Evolutionary conservation across 2,329 filamentous ascomycete genomes (phyloP).

Genomic region (Arthrobotrys entomopaga): DNA sequence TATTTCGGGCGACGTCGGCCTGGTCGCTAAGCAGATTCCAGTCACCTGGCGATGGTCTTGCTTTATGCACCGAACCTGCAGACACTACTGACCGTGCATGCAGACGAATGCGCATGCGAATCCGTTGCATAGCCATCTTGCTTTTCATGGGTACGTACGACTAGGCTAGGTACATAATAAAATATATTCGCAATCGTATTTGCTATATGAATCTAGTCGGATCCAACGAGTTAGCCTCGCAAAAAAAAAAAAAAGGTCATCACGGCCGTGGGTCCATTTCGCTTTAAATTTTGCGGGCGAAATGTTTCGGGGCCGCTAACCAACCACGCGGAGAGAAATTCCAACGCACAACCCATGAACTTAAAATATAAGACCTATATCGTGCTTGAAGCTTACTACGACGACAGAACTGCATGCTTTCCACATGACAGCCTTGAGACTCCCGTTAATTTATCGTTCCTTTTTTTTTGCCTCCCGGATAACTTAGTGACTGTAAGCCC

Average conservation of each 20-base stretch:
- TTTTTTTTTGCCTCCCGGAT: conserved; percentile 41
- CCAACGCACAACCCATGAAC: conserved; percentile 52
- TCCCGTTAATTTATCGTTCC: too few relatives aligned
- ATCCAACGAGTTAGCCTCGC: conserved; percentile 17
- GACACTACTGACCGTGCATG: conserved; percentile 42
- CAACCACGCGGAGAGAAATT: conserved; percentile 42
- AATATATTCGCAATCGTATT: conserved; percentile 14
- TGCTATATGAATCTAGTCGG: not conserved
- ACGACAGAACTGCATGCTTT: conserved; percentile 15
- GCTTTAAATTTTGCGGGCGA: not conserved
- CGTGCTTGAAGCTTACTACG: conserved; percentile 4
- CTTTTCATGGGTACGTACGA: conserved; percentile 1
- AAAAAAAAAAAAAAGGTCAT: not conserved
- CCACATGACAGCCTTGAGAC: conserved; percentile 32
- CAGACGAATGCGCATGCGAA: conserved; percentile 33
- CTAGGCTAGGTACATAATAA: not conserved
- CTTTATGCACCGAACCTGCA: conserved; percentile 39
- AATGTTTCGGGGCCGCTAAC: conserved; percentile 3
- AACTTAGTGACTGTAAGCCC: conserved; percentile 37
- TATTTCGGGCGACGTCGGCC: conserved; percentile 13
- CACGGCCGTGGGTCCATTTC: not conserved
- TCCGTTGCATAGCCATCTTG: conserved; percentile 45
- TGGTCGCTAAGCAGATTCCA: conserved; percentile 42
- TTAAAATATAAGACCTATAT: conserved; percentile 7
- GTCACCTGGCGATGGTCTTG: conserved; percentile 46